phyloP scores from a whole-genome alignment of 257 asterid species.

The Ligustrum vulgare region DNA sequence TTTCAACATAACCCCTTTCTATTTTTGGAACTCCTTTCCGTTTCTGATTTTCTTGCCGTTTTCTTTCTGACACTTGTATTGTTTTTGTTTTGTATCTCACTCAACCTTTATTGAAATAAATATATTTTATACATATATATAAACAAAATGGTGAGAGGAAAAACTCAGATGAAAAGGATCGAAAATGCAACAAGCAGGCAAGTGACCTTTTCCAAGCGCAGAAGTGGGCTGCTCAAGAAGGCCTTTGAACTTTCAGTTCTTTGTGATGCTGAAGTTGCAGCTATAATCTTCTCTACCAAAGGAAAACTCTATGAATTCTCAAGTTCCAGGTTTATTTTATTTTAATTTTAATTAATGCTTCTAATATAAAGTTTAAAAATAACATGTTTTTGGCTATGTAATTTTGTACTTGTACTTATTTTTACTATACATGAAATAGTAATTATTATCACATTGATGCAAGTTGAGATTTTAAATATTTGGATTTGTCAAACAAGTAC shows the following conservation, averaged over 20 bases:
- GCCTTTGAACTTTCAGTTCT: conserved; percentile 69
- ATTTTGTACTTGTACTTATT: too few relatives aligned
- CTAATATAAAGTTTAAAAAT: not conserved
- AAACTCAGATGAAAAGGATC: conserved; percentile 54
- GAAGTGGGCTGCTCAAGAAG: conserved; percentile 65
- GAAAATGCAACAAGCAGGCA: conserved; percentile 60
- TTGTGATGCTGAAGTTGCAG: conserved; percentile 68
- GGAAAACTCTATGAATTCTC: conserved; percentile 60
- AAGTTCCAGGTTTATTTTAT: conserved; percentile 45
- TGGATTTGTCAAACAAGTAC: conserved; percentile 15
- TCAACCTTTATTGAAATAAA: not conserved
- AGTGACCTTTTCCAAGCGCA: conserved; percentile 62
- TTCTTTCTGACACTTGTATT: not conserved
- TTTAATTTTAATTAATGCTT: not conserved
- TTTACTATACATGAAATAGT: not conserved
- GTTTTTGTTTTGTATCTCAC: not conserved
- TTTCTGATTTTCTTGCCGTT: conserved; percentile 8
- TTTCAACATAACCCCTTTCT: conserved; percentile 19
- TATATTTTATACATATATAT: not conserved
- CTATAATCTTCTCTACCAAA: conserved; percentile 46
- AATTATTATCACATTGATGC: not conserved
- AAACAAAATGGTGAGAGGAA: conserved; percentile 57
- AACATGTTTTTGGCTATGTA: not conserved
- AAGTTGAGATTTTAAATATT: not conserved
- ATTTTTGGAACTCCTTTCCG: conserved; percentile 16